Conservation (phyloP, 345 rosid species). For the Camelina neglecta region DNA sequence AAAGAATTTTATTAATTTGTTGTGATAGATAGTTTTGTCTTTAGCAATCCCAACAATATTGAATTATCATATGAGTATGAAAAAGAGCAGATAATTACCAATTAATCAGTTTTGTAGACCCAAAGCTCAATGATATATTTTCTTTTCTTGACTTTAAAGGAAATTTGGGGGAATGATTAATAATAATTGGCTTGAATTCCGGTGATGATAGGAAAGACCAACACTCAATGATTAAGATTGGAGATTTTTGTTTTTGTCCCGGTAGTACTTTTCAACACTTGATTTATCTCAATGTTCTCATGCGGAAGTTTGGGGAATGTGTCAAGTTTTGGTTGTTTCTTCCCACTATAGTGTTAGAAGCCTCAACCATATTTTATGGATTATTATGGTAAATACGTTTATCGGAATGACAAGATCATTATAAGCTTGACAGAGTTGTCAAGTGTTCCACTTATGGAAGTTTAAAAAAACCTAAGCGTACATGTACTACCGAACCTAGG, state of each 20-base stretch:
- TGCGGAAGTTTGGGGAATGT: constrained; percentile 4
- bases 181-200: background rate
- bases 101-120: background rate
- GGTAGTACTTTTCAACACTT: background rate
- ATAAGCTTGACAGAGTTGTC: no score
- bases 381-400: background rate
- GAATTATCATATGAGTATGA: background rate
- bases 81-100: background rate
- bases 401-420: background rate
- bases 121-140: background rate
- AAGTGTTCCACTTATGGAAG: no score
- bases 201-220: background rate
- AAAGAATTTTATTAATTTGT: background rate
- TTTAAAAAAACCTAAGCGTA: no score
- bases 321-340: background rate
- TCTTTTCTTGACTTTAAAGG: background rate
- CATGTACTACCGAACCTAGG: no score
- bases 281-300: background rate
- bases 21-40: background rate
- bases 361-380: background rate
- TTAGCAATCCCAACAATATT: background rate
- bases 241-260: constrained; percentile 5
- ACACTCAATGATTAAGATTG: constrained; percentile 11
- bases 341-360: background rate
- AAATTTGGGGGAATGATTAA: background rate